Evolutionary conservation across 140 eudicot genomes (phyloP), one percentile per base, ranked within the genome.

Genomic region (Oenanthe javanica): DNA sequence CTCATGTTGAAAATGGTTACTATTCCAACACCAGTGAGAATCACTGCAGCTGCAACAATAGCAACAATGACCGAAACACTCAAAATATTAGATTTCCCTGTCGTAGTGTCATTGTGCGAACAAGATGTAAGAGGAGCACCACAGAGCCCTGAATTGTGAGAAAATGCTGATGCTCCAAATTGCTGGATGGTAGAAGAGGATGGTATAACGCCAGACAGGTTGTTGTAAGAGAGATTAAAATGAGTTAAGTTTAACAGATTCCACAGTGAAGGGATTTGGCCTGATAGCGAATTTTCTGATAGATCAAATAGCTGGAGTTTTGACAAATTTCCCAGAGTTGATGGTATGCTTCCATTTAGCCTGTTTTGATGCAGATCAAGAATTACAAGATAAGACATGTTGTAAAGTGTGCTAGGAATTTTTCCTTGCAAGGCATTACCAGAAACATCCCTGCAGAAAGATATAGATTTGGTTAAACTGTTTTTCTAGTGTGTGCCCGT

Each of bases 41-140:
- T 96, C 78, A 96, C 48, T 8, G 93, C 87, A 81, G 99, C 99
- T 46, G 99, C 98, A 76, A 96, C 90, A 77, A 96, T 93, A 15
- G 98, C 97, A 75, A 91, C 86, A 82, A 96, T 96, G 71, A 96
- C 80, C 27, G 98, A 88, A 67, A 84, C 90, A 49, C 97, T 89
- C 78, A 96, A 77, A 55, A 86, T 79, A 19, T 59, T 80, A 21
- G 91, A 88, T 69, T 86, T 92, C 70, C 83, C 77, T 67, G 89
- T 78, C 66, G 82, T 71, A 12, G 86, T 76, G 48, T 85, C 81
- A 55, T 77, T 82, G 40, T 71, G 80, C 2, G 88, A 77, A 81
- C 97, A 92, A 57, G 90, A 69, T 57, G 63, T 82, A 81, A 91
- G 77, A 10, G 97, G 97, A 42, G 87, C 63, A 79, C 98, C 98